Evolutionary conservation across 1,139 yeast species (phyloP).

Genomic region (Saccharomyces hybrid): DNA sequence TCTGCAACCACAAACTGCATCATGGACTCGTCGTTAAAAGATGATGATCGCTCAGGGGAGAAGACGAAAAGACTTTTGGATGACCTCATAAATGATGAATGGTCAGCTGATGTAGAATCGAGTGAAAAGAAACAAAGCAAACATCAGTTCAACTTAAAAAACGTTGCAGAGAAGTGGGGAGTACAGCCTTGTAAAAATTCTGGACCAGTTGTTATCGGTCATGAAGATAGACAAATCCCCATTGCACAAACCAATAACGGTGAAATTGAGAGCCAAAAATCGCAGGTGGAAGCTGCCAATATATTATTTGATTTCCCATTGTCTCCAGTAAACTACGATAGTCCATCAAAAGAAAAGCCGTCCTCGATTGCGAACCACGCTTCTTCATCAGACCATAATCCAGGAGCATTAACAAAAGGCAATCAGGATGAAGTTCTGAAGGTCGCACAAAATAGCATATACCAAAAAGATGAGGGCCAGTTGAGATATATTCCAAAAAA

Average conservation of each 20-base stretch:
- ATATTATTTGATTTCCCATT: not conserved
- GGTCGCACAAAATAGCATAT: not conserved
- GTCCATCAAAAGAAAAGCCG: not conserved
- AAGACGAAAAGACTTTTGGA: not conserved
- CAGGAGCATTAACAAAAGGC: not conserved
- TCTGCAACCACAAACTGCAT: not conserved
- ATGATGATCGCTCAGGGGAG: not conserved
- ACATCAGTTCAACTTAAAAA: not conserved
- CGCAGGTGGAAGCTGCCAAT: not conserved
- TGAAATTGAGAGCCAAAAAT: not conserved
- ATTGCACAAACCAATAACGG: not conserved
- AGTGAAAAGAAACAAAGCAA: not conserved
- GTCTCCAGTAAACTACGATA: not conserved
- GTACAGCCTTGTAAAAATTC: not conserved
- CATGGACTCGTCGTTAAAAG: not conserved
- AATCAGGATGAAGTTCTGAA: not conserved
- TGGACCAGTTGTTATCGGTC: not conserved
- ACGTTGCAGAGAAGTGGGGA: not conserved
- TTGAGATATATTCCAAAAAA: not conserved
- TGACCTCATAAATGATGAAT: not conserved
- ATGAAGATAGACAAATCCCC: not conserved
- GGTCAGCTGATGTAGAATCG: not conserved
- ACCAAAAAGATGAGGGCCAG: not conserved
- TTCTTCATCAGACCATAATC: not conserved
- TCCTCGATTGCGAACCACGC: not conserved